These are phyloP conservation scores for Aureobasidium namibiae DNA, from an alignment of 2,329 filamentous ascomycete genomes.

Conservation along the genomic window DNA sequence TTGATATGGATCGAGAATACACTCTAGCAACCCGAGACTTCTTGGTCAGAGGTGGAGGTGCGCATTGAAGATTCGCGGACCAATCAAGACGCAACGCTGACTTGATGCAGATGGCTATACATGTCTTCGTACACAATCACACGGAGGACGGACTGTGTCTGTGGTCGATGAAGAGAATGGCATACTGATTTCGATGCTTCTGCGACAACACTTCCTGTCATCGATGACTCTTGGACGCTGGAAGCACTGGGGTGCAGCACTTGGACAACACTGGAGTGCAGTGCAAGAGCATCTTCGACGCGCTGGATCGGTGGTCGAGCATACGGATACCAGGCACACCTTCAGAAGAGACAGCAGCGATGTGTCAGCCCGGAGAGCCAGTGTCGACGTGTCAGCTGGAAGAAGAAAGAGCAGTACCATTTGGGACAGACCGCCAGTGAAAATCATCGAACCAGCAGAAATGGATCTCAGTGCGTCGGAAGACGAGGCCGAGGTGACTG, in stretches of 20 bases:
- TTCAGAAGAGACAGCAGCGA: slow-evolving; percentile 2
- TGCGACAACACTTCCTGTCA: slow-evolving; percentile 86
- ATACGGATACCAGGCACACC: slow-evolving; percentile 19
- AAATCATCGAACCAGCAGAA: not conserved
- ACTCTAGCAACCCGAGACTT: slow-evolving; percentile 74
- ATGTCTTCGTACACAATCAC: slow-evolving; percentile 63
- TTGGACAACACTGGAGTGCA: slow-evolving; percentile 56
- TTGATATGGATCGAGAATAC: slow-evolving; percentile 59
- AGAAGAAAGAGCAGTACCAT: slow-evolving; percentile 8
- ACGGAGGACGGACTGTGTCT: slow-evolving; percentile 69
- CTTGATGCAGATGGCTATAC: slow-evolving; percentile 59
- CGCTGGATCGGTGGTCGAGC: slow-evolving; percentile 32
- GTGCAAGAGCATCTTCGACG: slow-evolving; percentile 55
- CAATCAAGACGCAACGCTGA: not conserved
- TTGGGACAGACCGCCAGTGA: not conserved
- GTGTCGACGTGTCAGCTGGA: not conserved
- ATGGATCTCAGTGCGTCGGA: slow-evolving; percentile 29
- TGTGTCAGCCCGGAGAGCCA: not conserved
- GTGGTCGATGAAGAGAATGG: slow-evolving; percentile 81
- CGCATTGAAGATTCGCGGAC: not conserved
- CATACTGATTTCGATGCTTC: slow-evolving; percentile 74
- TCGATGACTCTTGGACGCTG: slow-evolving; percentile 74
- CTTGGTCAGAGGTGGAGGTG: slow-evolving; percentile 69
- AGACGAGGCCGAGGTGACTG: slow-evolving; percentile 25
- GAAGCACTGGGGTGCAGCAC: slow-evolving; percentile 58